Conservation (phyloP, 2,329 filamentous ascomycete genomes). For the Plectosphaerella cucumerina region DNA sequence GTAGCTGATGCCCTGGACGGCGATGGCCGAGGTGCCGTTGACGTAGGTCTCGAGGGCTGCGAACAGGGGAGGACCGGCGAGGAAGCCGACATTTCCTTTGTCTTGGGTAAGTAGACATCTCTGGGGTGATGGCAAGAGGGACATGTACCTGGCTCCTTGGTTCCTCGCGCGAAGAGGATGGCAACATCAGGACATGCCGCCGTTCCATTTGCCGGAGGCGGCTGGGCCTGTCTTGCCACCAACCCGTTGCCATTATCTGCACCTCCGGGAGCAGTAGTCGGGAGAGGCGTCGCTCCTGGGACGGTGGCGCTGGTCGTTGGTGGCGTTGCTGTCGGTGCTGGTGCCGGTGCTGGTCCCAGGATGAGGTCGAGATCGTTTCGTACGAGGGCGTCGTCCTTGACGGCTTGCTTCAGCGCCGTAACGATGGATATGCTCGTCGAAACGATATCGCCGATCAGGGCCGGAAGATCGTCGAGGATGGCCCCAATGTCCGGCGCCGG, state of each 20-base stretch:
- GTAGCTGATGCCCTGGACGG: conserved; percentile 22
- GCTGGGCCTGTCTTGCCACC: not conserved
- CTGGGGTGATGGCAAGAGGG: not conserved
- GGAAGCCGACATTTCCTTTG: conserved; percentile 21
- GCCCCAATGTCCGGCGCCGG: conserved; percentile 1
- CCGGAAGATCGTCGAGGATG: conserved; percentile 7
- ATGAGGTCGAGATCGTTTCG: conserved; percentile 8
- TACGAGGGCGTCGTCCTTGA: conserved; percentile 9
- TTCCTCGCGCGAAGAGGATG: conserved; percentile 10
- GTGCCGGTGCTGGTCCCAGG: not conserved
- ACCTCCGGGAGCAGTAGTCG: too few species aligned
- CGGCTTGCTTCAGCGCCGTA: conserved; percentile 8
- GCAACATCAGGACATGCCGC: conserved; percentile 11
- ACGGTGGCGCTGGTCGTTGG: not conserved
- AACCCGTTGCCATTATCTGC: not conserved
- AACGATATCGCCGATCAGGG: conserved; percentile 6
- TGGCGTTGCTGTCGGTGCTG: conserved; percentile 1
- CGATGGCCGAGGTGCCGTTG: conserved; percentile 13
- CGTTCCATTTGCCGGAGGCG: not conserved
- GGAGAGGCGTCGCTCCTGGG: too few species aligned
- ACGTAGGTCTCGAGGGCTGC: conserved; percentile 15
- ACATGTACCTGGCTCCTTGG: conserved; percentile 11
- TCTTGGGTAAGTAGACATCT: conserved; percentile 7
- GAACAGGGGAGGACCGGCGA: conserved; percentile 22
- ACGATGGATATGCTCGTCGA: conserved; percentile 10